Evolutionary conservation across 2,329 filamentous ascomycete species (phyloP).

Genomic region (Myriosclerotinia duriaeana): DNA sequence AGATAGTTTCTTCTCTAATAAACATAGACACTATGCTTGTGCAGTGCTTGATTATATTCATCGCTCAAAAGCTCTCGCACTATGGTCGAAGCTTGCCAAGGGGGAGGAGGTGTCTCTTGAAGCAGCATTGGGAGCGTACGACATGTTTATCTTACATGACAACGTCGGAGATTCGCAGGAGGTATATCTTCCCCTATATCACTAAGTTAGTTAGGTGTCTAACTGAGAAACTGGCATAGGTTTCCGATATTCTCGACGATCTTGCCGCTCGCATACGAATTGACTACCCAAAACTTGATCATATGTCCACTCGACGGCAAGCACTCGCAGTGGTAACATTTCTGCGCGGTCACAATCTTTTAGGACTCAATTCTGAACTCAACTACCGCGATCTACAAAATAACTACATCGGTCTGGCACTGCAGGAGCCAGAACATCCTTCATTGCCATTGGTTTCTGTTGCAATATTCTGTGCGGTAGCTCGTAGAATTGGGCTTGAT

Average conservation of each 20-base stretch:
- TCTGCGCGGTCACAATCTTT: slow-evolving; percentile 66
- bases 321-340: slow-evolving; percentile 68
- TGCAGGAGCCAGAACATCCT: slow-evolving; percentile 70
- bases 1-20: slow-evolving; percentile 8
- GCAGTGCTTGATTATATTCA: slow-evolving; percentile 77
- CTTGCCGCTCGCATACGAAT: slow-evolving; percentile 57
- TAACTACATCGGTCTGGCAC: slow-evolving; percentile 80
- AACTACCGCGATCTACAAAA: slow-evolving; percentile 81
- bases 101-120: slow-evolving; percentile 63
- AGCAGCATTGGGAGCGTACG: slow-evolving; percentile 75
- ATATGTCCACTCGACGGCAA: slow-evolving; percentile 62
- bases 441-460: slow-evolving; percentile 85
- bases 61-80: slow-evolving; percentile 71
- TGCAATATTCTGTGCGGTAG: slow-evolving; percentile 81
- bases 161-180: slow-evolving; percentile 71
- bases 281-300: slow-evolving; percentile 53
- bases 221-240: slow-evolving; percentile 45
- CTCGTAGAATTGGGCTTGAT: slow-evolving; percentile 69
- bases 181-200: slow-evolving; percentile 42
- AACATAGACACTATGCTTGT: slow-evolving; percentile 68
- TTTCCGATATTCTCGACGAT: slow-evolving; percentile 62
- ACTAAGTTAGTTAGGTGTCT: neutral
- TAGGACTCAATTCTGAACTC: slow-evolving; percentile 63
- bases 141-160: slow-evolving; percentile 81
- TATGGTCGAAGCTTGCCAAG: slow-evolving; percentile 63